Percentiles rank a stretch among this genome's conserved stretches.
Evolutionary conservation across 1,139 yeast genomes (phyloP).

Genomic region (Scheffersomyces titani): DNA sequence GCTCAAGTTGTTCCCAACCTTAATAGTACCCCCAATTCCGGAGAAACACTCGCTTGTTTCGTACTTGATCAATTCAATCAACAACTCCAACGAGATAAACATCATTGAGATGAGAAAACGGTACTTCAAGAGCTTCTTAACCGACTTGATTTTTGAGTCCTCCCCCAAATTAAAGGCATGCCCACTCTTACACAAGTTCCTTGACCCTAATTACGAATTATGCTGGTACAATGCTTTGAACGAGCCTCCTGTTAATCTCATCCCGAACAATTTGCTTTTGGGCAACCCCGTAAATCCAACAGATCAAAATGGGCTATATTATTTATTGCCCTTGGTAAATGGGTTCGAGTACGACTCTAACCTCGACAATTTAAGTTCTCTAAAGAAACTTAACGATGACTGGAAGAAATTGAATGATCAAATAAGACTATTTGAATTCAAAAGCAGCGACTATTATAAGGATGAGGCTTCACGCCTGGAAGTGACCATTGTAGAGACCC

Average conservation of each 20-base stretch:
- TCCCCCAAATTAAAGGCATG: conserved; percentile 28
- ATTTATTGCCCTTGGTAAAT: conserved; percentile 40
- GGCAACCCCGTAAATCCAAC: conserved; percentile 49
- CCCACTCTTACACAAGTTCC: conserved; percentile 40
- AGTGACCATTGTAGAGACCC: conserved; percentile 3
- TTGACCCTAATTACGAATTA: conserved; percentile 51
- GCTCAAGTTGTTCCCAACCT: conserved; percentile 48
- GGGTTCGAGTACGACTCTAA: conserved; percentile 37
- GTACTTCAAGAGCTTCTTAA: conserved; percentile 38
- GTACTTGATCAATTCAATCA: conserved; percentile 41
- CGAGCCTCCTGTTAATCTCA: conserved; percentile 45
- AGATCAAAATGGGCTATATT: conserved; percentile 48
- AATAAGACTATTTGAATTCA: conserved; percentile 33
- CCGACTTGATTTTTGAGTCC: conserved; percentile 35
- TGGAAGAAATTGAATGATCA: conserved; percentile 36
- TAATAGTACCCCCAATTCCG: conserved; percentile 58
- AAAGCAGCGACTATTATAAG: conserved; percentile 16
- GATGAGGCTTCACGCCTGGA: conserved; percentile 1
- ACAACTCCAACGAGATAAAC: conserved; percentile 36
- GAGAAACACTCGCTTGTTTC: conserved; percentile 55
- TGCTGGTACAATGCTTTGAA: conserved; percentile 49
- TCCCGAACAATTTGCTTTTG: conserved; percentile 42
- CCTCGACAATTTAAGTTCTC: conserved; percentile 33
- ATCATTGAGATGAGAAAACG: conserved; percentile 46
- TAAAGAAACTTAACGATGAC: conserved; percentile 39